Percentiles rank a stretch among this genome's conserved stretches.
These are phyloP conservation scores for Taphrina wiesneri DNA, from an alignment of 1,139 yeast species.

Conservation along the genomic window DNA sequence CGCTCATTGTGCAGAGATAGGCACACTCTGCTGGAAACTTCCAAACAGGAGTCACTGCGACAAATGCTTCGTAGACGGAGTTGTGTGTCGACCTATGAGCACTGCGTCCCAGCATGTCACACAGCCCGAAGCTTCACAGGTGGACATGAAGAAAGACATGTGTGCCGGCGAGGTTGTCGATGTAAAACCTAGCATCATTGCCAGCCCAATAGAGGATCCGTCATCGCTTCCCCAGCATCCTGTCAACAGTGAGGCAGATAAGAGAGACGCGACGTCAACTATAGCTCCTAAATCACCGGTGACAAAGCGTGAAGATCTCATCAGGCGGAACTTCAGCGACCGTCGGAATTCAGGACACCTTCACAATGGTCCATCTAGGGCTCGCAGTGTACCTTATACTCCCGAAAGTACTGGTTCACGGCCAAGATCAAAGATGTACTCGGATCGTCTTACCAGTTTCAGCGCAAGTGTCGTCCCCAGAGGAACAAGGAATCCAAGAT, in stretches of 20 bases:
- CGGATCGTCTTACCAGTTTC: not conserved
- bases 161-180: not conserved
- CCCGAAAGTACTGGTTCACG: not conserved
- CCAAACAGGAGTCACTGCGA: not conserved
- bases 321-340: not conserved
- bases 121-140: no score
- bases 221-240: not conserved
- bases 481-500: not conserved
- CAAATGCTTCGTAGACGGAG: constrained; percentile 3
- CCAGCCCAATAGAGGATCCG: not conserved
- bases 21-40: not conserved
- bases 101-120: not conserved
- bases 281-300: no score
- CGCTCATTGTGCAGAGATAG: not conserved
- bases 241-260: not conserved
- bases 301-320: no score
- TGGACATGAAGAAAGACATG: not conserved
- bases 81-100: not conserved
- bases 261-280: not conserved
- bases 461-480: not conserved
- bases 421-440: not conserved
- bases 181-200: not conserved
- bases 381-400: not conserved
- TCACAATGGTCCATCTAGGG: not conserved
- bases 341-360: not conserved